Evolutionary conservation across 2,329 filamentous ascomycete genomes (phyloP).

Genomic region (Xylaria arbuscula): DNA sequence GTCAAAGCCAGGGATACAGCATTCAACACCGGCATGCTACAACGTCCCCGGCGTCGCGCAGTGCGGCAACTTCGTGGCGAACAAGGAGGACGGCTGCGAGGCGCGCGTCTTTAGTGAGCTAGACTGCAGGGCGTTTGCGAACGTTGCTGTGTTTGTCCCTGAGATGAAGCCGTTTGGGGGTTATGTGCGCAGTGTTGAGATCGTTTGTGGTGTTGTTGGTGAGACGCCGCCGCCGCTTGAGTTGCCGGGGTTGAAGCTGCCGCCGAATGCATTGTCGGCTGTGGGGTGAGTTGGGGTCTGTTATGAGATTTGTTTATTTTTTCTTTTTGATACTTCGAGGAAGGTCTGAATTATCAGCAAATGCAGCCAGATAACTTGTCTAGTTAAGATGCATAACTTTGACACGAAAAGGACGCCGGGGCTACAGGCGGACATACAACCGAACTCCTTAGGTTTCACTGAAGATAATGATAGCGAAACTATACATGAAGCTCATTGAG

Average conservation of each 20-base stretch:
- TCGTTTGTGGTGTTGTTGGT: conserved; percentile 51
- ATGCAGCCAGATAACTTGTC: no score
- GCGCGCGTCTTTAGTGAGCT: conserved; percentile 53
- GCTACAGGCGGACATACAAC: no score
- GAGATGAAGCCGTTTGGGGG: conserved; percentile 52
- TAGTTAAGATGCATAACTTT: no score
- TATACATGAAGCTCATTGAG: no score
- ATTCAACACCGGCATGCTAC: conserved; percentile 50
- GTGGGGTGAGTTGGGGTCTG: conserved; percentile 27
- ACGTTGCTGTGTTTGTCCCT: conserved; percentile 53
- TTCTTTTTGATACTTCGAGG: no score
- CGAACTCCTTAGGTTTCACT: no score
- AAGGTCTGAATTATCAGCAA: no score
- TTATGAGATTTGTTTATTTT: background rate
- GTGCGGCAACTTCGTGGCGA: conserved; percentile 53
- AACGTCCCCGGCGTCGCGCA: conserved; percentile 51
- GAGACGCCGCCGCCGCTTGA: conserved; percentile 45
- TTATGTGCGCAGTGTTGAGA: conserved; percentile 51
- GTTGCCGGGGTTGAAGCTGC: conserved; percentile 42
- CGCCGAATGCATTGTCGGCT: conserved; percentile 42
- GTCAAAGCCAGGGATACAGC: conserved; percentile 43
- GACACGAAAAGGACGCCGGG: no score
- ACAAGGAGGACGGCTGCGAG: conserved; percentile 54
- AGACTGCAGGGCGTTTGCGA: conserved; percentile 50
- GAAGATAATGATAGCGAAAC: no score